Conservation (phyloP, 2,329 filamentous ascomycete species). For the Biscogniauxia sp. region DNA sequence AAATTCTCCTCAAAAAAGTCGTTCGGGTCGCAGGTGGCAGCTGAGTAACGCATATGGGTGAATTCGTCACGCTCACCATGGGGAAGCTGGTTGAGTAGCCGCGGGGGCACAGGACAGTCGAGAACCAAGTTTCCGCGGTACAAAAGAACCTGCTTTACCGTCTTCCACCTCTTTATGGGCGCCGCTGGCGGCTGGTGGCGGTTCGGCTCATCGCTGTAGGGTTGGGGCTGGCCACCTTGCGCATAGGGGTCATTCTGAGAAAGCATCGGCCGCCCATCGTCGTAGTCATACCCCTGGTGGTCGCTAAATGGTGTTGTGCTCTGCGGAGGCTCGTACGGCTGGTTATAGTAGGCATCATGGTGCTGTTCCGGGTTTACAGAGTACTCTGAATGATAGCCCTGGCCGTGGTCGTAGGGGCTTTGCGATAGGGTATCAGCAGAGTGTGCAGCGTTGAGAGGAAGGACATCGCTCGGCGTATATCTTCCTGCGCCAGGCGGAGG, state of each 20-base stretch:
- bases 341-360: conserved; percentile 82
- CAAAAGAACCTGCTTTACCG: conserved; percentile 95
- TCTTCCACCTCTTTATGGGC: conserved; percentile 88
- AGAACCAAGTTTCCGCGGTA: conserved; percentile 97
- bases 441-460: conserved; percentile 78
- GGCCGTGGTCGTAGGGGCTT: conserved; percentile 43
- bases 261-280: conserved; percentile 76
- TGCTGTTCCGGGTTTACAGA: conserved; percentile 79
- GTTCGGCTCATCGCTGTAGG: conserved; percentile 44
- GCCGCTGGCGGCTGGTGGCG: conserved; percentile 43
- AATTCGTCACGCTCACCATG: conserved; percentile 92
- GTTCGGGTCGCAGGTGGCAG: conserved; percentile 96
- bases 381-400: conserved; percentile 64
- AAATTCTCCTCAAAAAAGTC: conserved; percentile 88
- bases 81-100: conserved; percentile 80
- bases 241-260: conserved; percentile 53
- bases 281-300: conserved; percentile 64
- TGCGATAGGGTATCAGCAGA: conserved; percentile 51
- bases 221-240: conserved; percentile 31
- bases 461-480: conserved; percentile 67
- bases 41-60: conserved; percentile 95
- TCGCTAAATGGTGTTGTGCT: conserved; percentile 57
- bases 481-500: conserved; percentile 56
- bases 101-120: conserved; percentile 91
- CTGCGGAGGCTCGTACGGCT: conserved; percentile 72